Evolutionary conservation across 805 yeast genomes (phyloP).

Genomic region (Saccharomycodes ludwigii): DNA sequence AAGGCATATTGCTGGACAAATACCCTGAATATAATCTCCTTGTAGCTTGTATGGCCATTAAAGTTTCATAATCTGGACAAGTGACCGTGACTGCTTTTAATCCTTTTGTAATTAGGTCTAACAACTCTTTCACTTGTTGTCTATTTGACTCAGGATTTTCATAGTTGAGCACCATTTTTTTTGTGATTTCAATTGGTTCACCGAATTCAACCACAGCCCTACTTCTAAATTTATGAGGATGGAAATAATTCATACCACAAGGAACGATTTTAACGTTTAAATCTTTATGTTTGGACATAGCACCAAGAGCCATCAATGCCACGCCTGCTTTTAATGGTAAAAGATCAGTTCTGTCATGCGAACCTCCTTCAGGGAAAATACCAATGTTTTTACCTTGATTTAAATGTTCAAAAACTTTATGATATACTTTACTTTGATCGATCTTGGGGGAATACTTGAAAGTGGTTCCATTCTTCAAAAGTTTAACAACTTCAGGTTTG

Average conservation of each 20-base stretch:
- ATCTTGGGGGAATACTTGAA: constrained; percentile 71
- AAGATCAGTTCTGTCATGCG: constrained; percentile 86
- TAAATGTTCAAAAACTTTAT: constrained; percentile 71
- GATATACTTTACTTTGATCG: constrained; percentile 73
- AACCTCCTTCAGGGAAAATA: constrained; percentile 95
- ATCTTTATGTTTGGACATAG: constrained; percentile 63
- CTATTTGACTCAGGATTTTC: constrained; percentile 38
- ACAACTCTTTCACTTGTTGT: constrained; percentile 59
- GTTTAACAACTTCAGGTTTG: constrained; percentile 28
- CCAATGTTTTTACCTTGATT: constrained; percentile 74
- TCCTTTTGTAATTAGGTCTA: constrained; percentile 63
- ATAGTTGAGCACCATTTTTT: constrained; percentile 52
- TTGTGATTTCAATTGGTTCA: constrained; percentile 58
- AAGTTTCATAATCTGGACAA: constrained; percentile 84
- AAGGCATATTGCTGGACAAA: constrained; percentile 48
- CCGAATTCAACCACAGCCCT: constrained; percentile 93
- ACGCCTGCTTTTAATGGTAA: constrained; percentile 94
- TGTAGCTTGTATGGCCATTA: constrained; percentile 91
- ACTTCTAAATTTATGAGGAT: constrained; percentile 85
- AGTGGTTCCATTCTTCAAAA: constrained; percentile 43
- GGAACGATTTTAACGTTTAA: constrained; percentile 81
- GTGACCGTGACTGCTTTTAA: constrained; percentile 84
- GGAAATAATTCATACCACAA: constrained; percentile 93
- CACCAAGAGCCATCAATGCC: constrained; percentile 95
- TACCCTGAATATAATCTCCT: constrained; percentile 65